These are phyloP conservation scores for Colletotrichum siamense DNA, from an alignment of 2,329 filamentous ascomycete species.

Conservation along the genomic window DNA sequence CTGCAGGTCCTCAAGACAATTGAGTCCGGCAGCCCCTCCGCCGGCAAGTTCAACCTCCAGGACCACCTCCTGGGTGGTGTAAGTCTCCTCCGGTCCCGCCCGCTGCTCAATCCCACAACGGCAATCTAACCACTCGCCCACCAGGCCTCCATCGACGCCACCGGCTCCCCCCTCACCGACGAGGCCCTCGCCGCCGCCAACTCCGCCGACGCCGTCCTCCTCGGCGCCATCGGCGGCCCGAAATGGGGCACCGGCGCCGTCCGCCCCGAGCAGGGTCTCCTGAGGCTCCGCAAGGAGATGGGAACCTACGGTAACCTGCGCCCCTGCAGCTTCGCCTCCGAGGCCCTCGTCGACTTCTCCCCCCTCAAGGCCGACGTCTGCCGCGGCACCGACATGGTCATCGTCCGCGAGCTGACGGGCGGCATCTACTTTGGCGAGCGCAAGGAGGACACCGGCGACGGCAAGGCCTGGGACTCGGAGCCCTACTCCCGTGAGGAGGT, in stretches of 20 bases:
- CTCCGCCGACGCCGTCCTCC: slow-evolving; percentile 84
- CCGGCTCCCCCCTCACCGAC: slow-evolving; percentile 80
- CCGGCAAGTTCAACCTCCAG: slow-evolving; percentile 84
- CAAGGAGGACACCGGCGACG: slow-evolving; percentile 78
- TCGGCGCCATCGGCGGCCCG: slow-evolving; percentile 94
- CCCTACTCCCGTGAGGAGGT: slow-evolving; percentile 86
- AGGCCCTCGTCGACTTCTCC: slow-evolving; percentile 81
- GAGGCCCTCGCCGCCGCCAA: slow-evolving; percentile 84
- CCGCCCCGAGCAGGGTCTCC: slow-evolving; percentile 90
- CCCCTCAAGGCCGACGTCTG: slow-evolving; percentile 88
- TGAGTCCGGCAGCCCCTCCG: slow-evolving; percentile 72
- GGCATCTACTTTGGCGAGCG: slow-evolving; percentile 96
- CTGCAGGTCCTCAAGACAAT: slow-evolving; percentile 77
- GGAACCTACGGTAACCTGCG: slow-evolving; percentile 93
- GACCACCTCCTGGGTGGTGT: slow-evolving; percentile 92
- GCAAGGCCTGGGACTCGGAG: slow-evolving; percentile 82
- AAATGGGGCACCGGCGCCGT: slow-evolving; percentile 92
- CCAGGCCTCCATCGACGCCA: slow-evolving; percentile 87
- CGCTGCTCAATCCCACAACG: background rate
- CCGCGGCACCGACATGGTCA: slow-evolving; percentile 87
- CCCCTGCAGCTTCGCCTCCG: slow-evolving; percentile 93
- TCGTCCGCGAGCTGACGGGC: slow-evolving; percentile 89
- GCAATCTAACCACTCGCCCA: background rate
- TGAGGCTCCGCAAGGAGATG: slow-evolving; percentile 92
- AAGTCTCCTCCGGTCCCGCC: slow-evolving; percentile 46